Evolutionary conservation across 2,329 filamentous ascomycete species (phyloP).

Genomic region (Trichoderma harzianum): DNA sequence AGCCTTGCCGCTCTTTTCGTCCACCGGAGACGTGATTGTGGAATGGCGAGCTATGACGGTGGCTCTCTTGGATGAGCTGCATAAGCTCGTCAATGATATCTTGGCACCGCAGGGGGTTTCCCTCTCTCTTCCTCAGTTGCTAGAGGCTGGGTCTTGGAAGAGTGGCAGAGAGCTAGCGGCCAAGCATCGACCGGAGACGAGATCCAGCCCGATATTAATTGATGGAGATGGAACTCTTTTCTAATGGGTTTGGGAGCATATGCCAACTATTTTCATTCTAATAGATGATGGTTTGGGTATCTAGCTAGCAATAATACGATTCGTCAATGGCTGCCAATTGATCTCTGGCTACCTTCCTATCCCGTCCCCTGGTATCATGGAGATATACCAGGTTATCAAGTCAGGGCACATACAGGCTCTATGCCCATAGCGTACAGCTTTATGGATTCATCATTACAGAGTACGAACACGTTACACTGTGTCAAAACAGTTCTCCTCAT

Average conservation of each 20-base stretch:
- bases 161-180: slow-evolving; percentile 78
- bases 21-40: slow-evolving; percentile 55
- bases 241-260: slow-evolving; percentile 38
- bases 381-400: background rate
- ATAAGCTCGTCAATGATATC: slow-evolving; percentile 38
- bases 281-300: background rate
- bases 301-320: background rate
- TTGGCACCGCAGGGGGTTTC: slow-evolving; percentile 34
- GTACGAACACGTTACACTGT: background rate
- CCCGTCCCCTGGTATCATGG: background rate
- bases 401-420: background rate
- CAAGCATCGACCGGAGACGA: slow-evolving; percentile 72
- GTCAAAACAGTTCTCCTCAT: background rate
- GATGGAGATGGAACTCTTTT: slow-evolving; percentile 79
- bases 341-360: background rate
- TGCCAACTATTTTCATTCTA: background rate
- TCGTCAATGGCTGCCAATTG: background rate
- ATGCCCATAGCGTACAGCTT: background rate
- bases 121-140: slow-evolving; percentile 47
- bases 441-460: background rate
- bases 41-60: slow-evolving; percentile 61
- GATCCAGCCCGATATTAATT: slow-evolving; percentile 80
- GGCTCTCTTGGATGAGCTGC: slow-evolving; percentile 51
- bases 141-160: slow-evolving; percentile 55
- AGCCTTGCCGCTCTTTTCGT: slow-evolving; percentile 49